Percentiles rank a stretch among this genome's conserved stretches.
These are phyloP conservation scores for Boletus patriciae DNA, from an alignment of 768 basidiomycete genomes.

Conservation along the genomic window DNA sequence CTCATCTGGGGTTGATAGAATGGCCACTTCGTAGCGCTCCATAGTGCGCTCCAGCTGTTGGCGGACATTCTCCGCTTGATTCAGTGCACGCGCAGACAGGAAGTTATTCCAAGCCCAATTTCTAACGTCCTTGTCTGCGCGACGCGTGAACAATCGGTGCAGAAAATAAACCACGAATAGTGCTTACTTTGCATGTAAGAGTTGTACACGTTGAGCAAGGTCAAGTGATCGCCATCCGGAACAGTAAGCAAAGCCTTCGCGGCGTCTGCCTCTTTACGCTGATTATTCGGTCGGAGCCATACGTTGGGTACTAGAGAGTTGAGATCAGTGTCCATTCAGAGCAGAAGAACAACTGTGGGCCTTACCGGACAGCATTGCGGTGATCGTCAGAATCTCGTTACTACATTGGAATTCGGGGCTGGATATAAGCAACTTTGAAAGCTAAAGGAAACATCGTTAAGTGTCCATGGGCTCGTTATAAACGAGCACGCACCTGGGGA, in stretches of 20 bases:
- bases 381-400: conserved; percentile 92
- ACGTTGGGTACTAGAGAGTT: conserved; percentile 67
- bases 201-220: conserved; percentile 93
- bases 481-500: conserved; percentile 64
- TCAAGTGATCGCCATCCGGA: conserved; percentile 96
- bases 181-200: conserved; percentile 78
- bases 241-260: conserved; percentile 87
- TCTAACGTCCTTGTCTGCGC: conserved; percentile 67
- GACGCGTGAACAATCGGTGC: background rate
- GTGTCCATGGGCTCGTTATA: background rate
- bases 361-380: conserved; percentile 92
- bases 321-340: background rate
- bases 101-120: conserved; percentile 94
- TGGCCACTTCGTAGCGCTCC: conserved; percentile 84
- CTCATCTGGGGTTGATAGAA: conserved; percentile 67
- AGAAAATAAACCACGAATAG: background rate
- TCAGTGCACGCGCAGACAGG: conserved; percentile 76
- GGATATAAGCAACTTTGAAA: conserved; percentile 91
- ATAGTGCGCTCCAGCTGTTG: conserved; percentile 85
- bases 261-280: conserved; percentile 86
- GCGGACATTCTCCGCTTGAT: conserved; percentile 93
- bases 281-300: conserved; percentile 89
- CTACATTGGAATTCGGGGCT: conserved; percentile 96
- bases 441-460: conserved; percentile 29
- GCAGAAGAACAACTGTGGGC: background rate